Evolutionary conservation across 768 basidiomycete species (phyloP), one percentile per base, ranked within the genome.

Genomic region (Phaeotremella fagi): DNA sequence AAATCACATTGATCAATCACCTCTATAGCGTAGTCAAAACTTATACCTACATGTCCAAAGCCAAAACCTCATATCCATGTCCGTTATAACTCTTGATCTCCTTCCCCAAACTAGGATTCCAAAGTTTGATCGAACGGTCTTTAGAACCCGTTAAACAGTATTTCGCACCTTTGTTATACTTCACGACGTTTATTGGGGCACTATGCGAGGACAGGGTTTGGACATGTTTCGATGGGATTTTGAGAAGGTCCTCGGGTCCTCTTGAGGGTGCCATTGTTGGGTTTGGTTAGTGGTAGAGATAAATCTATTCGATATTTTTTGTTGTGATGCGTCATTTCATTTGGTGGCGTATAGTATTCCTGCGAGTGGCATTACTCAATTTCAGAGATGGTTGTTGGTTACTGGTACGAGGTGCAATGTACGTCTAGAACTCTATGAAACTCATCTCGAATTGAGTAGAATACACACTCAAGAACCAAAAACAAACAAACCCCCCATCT

Each of bases 1-100:
- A 33, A 41, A 44, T 44, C 16, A 24, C 22, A 41, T 41, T 41
- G 20, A 35, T 37, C 4, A 15, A 27, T 37, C 5, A 28, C 31
- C 25, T 2, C 11, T 14, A 31, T 12, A 41, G 38, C 12, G 20
- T 11, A 41, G 9, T 14, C 7, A 41, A 9, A 50, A 35, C 20
- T 20, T 14, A 7, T 1, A 78, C 88, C 66, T 66, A 92, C 91
- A 95, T 86, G 44, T 87, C 81, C 45, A 99, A 78, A 1, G 88
- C 88, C 36, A 98, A 80, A 3, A 99, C 88, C 71, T 98, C 95
- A 72, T 97, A 94, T 25, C 90, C 94, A 73, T 98, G 94, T 7
- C 88, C 89, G 52, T 83, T 77, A 72, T 95, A 99, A 0, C 79
- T 73, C 76, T 95, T 95, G 76, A 99, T 88, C 76, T 94, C 84